phyloP scores from a whole-genome alignment of 225 moss, liverwort and hornwort species.

The Lunularia cruciata region DNA sequence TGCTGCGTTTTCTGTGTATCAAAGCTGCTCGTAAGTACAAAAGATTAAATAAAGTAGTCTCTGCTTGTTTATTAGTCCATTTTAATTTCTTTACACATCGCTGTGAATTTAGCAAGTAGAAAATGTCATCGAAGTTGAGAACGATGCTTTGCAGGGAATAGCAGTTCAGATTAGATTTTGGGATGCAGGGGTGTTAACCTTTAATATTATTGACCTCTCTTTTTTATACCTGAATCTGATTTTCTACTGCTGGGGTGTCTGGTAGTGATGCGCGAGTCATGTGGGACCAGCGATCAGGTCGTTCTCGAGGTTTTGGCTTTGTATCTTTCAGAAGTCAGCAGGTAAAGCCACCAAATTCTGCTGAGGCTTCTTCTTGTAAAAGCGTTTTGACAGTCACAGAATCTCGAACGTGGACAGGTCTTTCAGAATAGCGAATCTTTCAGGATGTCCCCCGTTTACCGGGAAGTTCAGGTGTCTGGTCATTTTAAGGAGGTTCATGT shows the following conservation, averaged over 20 bases:
- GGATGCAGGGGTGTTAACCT: neutral
- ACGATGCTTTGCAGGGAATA: neutral
- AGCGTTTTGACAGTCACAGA: no score
- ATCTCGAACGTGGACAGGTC: no score
- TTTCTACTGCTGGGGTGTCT: no score
- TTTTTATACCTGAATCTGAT: no score
- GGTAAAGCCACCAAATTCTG: conserved; percentile 50
- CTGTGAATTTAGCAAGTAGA: no score
- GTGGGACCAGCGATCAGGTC: conserved; percentile 99
- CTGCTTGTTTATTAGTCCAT: neutral
- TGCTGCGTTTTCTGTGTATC: conserved; percentile 95
- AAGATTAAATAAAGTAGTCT: neutral
- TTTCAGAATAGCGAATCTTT: no score
- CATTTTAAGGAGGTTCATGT: no score
- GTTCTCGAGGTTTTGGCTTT: conserved; percentile 99
- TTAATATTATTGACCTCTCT: neutral
- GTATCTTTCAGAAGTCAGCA: conserved; percentile 99
- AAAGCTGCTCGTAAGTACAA: conserved; percentile 90
- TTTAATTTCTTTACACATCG: no score
- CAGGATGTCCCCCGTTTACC: no score
- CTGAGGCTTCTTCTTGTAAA: neutral
- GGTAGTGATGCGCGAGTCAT: conserved; percentile 77
- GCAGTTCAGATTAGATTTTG: neutral
- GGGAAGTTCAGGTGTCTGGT: no score
- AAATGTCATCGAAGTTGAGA: no score